Percentiles rank a stretch among this genome's conserved stretches.
These are phyloP conservation scores for Pichia terricola DNA, from an alignment of 1,139 yeast species.

Conservation along the genomic window DNA sequence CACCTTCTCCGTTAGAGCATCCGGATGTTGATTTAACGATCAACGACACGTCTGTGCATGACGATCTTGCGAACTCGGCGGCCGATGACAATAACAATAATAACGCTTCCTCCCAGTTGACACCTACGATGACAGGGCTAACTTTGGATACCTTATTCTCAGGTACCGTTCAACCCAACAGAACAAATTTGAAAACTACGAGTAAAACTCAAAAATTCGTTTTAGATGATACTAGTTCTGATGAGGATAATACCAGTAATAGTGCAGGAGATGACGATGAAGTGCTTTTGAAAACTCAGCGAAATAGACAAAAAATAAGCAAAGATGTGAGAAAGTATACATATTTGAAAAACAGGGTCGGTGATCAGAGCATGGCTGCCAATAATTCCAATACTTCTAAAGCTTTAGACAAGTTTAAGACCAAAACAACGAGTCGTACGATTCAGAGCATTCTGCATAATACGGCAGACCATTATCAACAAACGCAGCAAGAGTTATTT, in stretches of 20 bases:
- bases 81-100: too few relatives aligned
- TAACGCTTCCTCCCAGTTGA: too few relatives aligned
- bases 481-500: conserved; percentile 13
- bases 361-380: background rate
- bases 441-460: conserved; percentile 20
- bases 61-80: too few relatives aligned
- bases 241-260: conserved; percentile 1
- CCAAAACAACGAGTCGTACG: conserved; percentile 13
- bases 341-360: background rate
- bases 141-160: background rate
- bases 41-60: too few relatives aligned
- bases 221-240: background rate
- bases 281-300: background rate
- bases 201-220: background rate
- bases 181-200: background rate
- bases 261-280: background rate
- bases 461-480: conserved; percentile 15
- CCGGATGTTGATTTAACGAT: background rate
- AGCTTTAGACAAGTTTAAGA: conserved; percentile 14
- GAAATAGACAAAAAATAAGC: background rate
- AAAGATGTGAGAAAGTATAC: conserved; percentile 3
- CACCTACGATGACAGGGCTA: background rate
- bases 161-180: background rate
- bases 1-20: conserved; percentile 42
- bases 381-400: background rate